Evolutionary conservation across 2,329 filamentous ascomycete species (phyloP), one percentile per base, ranked within the genome.

Genomic region (Aureobasidium leucospermi): DNA sequence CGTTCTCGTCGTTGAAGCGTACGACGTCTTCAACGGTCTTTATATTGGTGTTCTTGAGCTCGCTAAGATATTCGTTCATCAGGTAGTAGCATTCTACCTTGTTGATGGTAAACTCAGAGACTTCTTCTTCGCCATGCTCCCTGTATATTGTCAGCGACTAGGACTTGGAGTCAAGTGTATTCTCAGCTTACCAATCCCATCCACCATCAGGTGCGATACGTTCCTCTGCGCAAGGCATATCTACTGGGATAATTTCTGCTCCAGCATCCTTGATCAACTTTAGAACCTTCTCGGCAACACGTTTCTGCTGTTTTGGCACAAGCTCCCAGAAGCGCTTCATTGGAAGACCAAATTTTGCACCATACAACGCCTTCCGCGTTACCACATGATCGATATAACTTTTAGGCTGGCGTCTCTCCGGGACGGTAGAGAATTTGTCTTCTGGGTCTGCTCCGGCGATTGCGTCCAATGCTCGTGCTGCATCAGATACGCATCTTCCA

Each of bases 301-400:
- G 63, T 55, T 76, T 76, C 71, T 85, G 81, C 36, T 78, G 75
- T 2, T 70, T 64, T 16, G 81, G 76, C 4, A 79, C 79, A 34
- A 81, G 70, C 2, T 76, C 74, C 85, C 85, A 88, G 71, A 86
- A 84, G 60, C 80, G 81, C 46, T 81, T 71, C 84, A 84, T 86
- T 0, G 85, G 85, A 1, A 87, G 70, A 29, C 84, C 85, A 61
- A 87, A 87, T 1, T 73, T 75, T 6, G 84, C 83, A 2, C 78
- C 80, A 66, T 79, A 75, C 0, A 86, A 76, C 4, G 76, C 74
- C 2, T 73, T 66, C 64, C 76, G 81, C 45, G 73, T 73, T 1
- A 76, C 71, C 7, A 86, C 68, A 60, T 76, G 81, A 60, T 80
- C 76, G 0, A 74, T 65, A 64, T 82, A 87, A 0, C 79, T 80